These are phyloP conservation scores for Stephania yunnanensis DNA, from an alignment of 164 flowering plant genomes.

Conservation along the genomic window DNA sequence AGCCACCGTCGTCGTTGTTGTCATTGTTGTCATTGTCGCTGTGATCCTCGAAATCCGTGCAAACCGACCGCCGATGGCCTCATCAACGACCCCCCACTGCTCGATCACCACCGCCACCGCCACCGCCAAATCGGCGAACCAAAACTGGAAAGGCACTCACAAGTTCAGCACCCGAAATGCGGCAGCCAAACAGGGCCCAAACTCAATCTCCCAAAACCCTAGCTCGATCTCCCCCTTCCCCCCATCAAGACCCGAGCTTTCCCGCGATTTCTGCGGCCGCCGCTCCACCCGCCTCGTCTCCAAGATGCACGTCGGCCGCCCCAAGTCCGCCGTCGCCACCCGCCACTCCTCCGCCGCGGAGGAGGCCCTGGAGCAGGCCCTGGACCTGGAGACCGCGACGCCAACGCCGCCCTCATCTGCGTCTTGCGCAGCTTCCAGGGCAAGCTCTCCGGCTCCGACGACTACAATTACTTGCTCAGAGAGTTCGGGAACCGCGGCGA, in stretches of 20 bases:
- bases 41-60: neutral
- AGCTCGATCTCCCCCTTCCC: constrained; percentile 26
- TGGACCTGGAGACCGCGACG: constrained; percentile 26
- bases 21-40: too few species aligned
- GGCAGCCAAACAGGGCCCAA: neutral
- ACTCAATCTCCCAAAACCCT: constrained; percentile 13
- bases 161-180: constrained; percentile 34
- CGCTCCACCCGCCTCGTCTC: constrained; percentile 88
- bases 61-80: constrained; percentile 38
- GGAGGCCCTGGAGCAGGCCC: constrained; percentile 48
- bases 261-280: constrained; percentile 70
- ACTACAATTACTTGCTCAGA: constrained; percentile 65
- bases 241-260: constrained; percentile 40
- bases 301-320: constrained; percentile 76
- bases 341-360: constrained; percentile 67
- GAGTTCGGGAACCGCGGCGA: constrained; percentile 87
- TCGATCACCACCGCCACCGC: constrained; percentile 48
- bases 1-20: too few species aligned
- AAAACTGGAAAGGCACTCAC: constrained; percentile 9
- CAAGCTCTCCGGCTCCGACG: constrained; percentile 64
- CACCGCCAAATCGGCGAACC: constrained; percentile 32
- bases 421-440: constrained; percentile 41
- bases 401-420: constrained; percentile 22
- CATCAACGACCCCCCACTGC: constrained; percentile 64
- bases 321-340: constrained; percentile 30